These are phyloP conservation scores for Nitzschia inconspicua DNA, from an alignment of 108 stramenopile genomes.

Conservation along the genomic window DNA sequence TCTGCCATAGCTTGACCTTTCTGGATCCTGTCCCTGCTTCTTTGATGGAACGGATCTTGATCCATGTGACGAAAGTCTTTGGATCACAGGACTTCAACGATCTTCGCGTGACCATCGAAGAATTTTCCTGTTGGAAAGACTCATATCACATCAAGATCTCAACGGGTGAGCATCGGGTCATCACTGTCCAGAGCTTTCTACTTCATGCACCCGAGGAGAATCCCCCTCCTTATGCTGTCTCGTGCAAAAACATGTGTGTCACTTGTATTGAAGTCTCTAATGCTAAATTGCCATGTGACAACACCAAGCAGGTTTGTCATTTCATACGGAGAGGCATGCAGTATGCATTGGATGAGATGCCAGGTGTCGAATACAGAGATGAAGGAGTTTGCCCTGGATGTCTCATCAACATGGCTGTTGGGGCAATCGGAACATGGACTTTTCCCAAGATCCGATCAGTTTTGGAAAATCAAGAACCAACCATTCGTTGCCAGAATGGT, in stretches of 20 bases:
- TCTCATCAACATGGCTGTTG: neutral
- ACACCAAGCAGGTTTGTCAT: neutral
- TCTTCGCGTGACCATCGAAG: neutral
- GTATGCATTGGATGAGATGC: neutral
- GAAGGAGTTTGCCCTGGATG: slow-evolving; percentile 1
- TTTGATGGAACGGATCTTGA: neutral
- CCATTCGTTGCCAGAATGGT: neutral
- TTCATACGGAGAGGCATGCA: neutral
- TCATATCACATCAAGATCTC: neutral
- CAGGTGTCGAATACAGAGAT: neutral
- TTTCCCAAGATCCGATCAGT: neutral
- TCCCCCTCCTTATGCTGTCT: neutral
- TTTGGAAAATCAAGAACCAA: neutral
- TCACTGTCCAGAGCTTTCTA: neutral
- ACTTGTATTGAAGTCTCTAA: neutral
- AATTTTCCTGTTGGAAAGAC: slow-evolving; percentile 6
- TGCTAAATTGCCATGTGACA: too few species aligned
- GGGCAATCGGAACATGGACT: slow-evolving; percentile 1
- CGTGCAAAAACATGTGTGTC: neutral
- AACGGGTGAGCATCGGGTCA: neutral
- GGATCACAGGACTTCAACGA: neutral
- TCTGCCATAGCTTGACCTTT: neutral
- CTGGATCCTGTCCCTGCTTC: neutral
- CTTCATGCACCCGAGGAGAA: neutral
- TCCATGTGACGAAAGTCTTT: neutral